Evolutionary conservation across 2,329 filamentous ascomycete species (phyloP).

Genomic region (Scedosporium minutisporum): DNA sequence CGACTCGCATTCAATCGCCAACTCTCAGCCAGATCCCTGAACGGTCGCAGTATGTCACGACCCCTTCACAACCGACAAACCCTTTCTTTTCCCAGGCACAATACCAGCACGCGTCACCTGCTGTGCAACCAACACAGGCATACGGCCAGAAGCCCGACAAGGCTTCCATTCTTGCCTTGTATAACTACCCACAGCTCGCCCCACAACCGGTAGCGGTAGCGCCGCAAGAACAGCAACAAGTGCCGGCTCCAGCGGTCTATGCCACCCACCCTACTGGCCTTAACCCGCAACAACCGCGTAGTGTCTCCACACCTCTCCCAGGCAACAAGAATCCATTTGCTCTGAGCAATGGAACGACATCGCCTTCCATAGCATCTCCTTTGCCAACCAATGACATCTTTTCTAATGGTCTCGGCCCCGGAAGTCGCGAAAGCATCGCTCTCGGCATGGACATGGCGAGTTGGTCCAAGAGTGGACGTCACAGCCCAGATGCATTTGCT

Average conservation of each 20-base stretch:
- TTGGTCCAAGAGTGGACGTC: conserved; percentile 60
- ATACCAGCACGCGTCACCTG: conserved; percentile 4
- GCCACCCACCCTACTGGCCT: conserved; percentile 8
- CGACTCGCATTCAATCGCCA: conserved; percentile 40
- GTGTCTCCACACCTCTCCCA: conserved; percentile 23
- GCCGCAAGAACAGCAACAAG: conserved; percentile 13
- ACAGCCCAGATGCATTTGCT: conserved; percentile 73
- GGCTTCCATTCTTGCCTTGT: conserved; percentile 66
- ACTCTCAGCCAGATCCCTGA: conserved; percentile 42
- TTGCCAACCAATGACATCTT: conserved; percentile 1
- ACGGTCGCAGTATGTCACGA: conserved; percentile 34
- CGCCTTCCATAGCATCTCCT: conserved; percentile 6
- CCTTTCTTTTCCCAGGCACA: conserved; percentile 2
- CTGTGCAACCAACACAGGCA: conserved; percentile 10
- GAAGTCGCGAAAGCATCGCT: conserved; percentile 62
- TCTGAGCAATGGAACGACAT: conserved; percentile 18
- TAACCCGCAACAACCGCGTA: conserved; percentile 14
- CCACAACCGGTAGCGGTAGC: conserved; percentile 13
- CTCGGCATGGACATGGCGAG: conserved; percentile 51
- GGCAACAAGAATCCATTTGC: conserved; percentile 51
- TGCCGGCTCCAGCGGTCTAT: background rate
- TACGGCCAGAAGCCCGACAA: conserved; percentile 52
- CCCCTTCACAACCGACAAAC: conserved; percentile 16
- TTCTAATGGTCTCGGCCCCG: background rate
- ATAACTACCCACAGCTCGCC: conserved; percentile 41